Conservation (phyloP, 768 basidiomycete species). For the Lenzites betulinus region DNA sequence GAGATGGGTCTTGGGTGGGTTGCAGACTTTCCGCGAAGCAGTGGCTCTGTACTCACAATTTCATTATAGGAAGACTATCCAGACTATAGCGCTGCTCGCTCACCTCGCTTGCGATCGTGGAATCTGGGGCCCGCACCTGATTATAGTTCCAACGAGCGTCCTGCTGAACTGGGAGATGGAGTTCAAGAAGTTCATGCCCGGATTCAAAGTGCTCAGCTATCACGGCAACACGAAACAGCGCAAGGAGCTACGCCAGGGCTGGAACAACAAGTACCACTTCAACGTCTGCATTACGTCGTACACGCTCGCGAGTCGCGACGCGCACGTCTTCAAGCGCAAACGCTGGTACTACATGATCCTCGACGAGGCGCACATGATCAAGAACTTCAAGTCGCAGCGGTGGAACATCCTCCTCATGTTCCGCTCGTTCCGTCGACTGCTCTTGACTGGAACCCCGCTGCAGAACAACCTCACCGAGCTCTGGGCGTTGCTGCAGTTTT, state of each 20-base stretch:
- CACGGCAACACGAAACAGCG: conserved; percentile 88
- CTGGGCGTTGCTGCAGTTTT: conserved; percentile 93
- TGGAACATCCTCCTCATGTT: conserved; percentile 94
- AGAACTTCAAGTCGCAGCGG: conserved; percentile 92
- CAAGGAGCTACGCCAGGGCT: conserved; percentile 87
- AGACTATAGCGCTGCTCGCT: conserved; percentile 92
- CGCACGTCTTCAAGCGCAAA: conserved; percentile 90
- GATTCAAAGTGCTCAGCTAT: conserved; percentile 85
- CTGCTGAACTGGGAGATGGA: conserved; percentile 97
- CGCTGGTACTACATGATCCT: conserved; percentile 96
- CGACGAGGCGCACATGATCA: conserved; percentile 97
- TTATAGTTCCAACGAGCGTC: conserved; percentile 92
- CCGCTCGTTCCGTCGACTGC: conserved; percentile 79
- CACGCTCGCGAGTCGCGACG: conserved; percentile 87
- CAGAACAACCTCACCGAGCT: conserved; percentile 96
- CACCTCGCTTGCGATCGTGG: conserved; percentile 90
- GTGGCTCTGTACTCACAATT: neutral
- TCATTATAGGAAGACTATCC: conserved; percentile 81
- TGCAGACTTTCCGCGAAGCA: neutral
- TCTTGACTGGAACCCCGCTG: conserved; percentile 94
- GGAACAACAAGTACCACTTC: conserved; percentile 87
- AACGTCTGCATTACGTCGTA: conserved; percentile 97
- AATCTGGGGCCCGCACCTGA: conserved; percentile 91
- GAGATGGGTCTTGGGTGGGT: conserved; percentile 93
- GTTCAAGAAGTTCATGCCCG: conserved; percentile 93